phyloP scores from a whole-genome alignment of 192 early-diverging fungal species.

The Chytriomyces sp. region DNA sequence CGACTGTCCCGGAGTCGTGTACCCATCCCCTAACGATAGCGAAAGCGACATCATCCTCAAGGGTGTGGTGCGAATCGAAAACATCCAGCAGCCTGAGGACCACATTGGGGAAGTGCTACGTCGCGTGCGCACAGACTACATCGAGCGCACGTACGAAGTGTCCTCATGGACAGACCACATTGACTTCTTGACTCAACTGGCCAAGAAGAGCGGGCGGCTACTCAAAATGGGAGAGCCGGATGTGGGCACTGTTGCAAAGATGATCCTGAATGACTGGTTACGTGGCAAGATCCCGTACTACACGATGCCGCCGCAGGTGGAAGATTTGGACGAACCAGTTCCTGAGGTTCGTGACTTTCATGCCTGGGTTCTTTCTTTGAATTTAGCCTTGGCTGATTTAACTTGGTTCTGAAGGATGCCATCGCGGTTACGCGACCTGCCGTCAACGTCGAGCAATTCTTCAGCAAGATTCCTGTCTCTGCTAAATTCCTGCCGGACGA shows the following conservation, averaged over 20 bases:
- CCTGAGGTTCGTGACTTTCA: neutral
- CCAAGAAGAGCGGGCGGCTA: conserved; percentile 83
- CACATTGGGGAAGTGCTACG: conserved; percentile 81
- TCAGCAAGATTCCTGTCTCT: conserved; percentile 88
- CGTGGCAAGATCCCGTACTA: conserved; percentile 97
- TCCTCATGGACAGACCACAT: conserved; percentile 79
- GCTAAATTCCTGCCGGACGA: conserved; percentile 85
- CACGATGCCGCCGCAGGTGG: conserved; percentile 70
- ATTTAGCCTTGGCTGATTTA: no score
- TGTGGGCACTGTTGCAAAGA: conserved; percentile 85
- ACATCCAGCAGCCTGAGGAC: conserved; percentile 85
- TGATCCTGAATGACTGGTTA: conserved; percentile 98
- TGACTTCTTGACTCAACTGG: conserved; percentile 92
- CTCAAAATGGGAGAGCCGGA: conserved; percentile 97
- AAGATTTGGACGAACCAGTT: conserved; percentile 37
- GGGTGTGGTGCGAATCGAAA: conserved; percentile 94
- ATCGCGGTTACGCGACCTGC: no score
- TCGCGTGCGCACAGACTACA: conserved; percentile 87
- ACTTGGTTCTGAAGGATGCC: no score
- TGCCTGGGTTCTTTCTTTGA: conserved; percentile 1
- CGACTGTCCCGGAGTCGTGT: conserved; percentile 98
- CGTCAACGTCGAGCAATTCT: conserved; percentile 78
- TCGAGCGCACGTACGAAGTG: conserved; percentile 89
- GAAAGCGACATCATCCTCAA: conserved; percentile 96
- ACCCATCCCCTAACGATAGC: conserved; percentile 80